Conservation (phyloP, 148 eudicot species). For the Chenopodium formosanum region DNA sequence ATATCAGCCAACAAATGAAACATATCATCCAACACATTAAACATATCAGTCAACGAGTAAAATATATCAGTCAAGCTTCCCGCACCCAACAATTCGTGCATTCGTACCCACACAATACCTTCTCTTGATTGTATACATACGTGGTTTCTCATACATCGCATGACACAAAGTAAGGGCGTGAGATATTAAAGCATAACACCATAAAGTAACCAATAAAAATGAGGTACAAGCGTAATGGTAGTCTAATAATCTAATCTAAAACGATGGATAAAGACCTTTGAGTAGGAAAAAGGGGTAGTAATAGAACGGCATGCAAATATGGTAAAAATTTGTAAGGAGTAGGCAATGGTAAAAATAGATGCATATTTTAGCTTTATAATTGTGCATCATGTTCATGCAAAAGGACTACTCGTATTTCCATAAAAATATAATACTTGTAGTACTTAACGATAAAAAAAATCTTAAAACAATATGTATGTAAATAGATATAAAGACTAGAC, state of each 20-base stretch:
- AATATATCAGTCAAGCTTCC: too few relatives aligned
- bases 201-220: neutral
- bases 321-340: neutral
- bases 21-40: too few relatives aligned
- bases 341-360: neutral
- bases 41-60: too few relatives aligned
- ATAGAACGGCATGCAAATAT: constrained; percentile 10
- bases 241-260: neutral
- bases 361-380: neutral
- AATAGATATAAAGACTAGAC: neutral
- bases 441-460: neutral
- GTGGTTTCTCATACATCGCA: neutral
- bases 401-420: neutral
- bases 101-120: too few relatives aligned
- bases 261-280: neutral
- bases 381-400: neutral
- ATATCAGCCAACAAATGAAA: too few relatives aligned
- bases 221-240: constrained; percentile 1
- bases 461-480: neutral
- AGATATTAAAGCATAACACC: neutral
- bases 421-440: too few relatives aligned
- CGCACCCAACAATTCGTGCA: too few relatives aligned
- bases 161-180: neutral
- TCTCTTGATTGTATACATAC: neutral
- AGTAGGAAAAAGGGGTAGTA: neutral